phyloP scores from a whole-genome alignment of 2,329 filamentous ascomycete genomes.

The Ascochyta clinopodiicola region DNA sequence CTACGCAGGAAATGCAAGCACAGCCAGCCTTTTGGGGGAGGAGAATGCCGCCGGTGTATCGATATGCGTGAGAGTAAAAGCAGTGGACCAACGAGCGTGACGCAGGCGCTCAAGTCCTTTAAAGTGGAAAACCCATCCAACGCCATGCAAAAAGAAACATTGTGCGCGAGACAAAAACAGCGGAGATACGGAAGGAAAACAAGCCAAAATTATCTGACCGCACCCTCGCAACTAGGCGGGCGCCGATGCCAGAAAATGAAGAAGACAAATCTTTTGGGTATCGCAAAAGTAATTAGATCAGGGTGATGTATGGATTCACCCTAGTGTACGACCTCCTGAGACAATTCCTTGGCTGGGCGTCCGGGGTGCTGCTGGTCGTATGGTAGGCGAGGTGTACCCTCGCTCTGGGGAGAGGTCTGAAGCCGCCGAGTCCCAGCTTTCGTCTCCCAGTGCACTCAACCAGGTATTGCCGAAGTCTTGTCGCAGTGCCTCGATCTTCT shows the following conservation, averaged over 20 bases:
- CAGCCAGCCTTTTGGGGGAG: constrained; percentile 34
- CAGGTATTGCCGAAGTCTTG: constrained; percentile 87
- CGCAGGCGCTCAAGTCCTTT: constrained; percentile 29
- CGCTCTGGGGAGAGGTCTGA: constrained; percentile 43
- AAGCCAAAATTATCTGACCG: constrained; percentile 5
- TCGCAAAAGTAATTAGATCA: constrained; percentile 42
- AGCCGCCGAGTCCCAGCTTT: constrained; percentile 59
- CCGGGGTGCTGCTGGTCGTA: constrained; percentile 40
- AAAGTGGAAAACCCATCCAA: constrained; percentile 31
- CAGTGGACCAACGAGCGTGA: constrained; percentile 42
- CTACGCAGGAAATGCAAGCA: constrained; percentile 28
- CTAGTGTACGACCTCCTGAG: constrained; percentile 48
- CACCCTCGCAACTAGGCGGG: constrained; percentile 5
- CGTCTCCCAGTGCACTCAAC: constrained; percentile 83
- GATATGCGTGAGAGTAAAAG: constrained; percentile 9
- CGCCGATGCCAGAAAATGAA: constrained; percentile 7
- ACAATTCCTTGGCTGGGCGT: constrained; percentile 50
- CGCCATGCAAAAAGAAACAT: constrained; percentile 39
- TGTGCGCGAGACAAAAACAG: constrained; percentile 16
- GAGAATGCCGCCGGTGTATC: constrained; percentile 34
- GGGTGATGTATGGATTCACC: constrained; percentile 29
- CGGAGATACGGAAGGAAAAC: constrained; percentile 9
- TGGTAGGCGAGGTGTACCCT: constrained; percentile 40
- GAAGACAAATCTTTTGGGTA: constrained; percentile 45
- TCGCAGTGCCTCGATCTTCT: constrained; percentile 85